phyloP scores from a whole-genome alignment of 106 monocot genomes.

The Allium cepa region DNA sequence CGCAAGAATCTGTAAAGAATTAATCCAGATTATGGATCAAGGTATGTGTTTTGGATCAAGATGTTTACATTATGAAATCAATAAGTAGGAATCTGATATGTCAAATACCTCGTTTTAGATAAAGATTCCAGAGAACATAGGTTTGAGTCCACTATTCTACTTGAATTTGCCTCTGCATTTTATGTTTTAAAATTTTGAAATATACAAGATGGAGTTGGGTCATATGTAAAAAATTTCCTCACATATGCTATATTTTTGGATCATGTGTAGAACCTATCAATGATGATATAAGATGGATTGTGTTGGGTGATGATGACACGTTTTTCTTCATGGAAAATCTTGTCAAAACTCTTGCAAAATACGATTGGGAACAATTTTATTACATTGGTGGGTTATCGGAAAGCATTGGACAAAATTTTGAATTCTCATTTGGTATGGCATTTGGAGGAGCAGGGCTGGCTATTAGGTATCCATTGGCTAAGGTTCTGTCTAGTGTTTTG shows the following conservation, averaged over 20 bases:
- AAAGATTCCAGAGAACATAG: not conserved
- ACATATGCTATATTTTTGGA: not conserved
- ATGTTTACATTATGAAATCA: not conserved
- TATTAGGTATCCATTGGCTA: conserved; percentile 71
- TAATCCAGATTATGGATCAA: conserved; percentile 17
- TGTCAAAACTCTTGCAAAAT: conserved; percentile 35
- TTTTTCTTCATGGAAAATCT: conserved; percentile 75
- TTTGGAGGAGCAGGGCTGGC: conserved; percentile 86
- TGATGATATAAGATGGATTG: conserved; percentile 53
- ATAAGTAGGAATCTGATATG: not conserved
- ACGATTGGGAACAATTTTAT: conserved; percentile 49
- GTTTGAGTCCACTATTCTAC: not conserved
- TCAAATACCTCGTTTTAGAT: not conserved
- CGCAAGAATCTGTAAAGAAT: conserved; percentile 44
- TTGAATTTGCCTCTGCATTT: not conserved
- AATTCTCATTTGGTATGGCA: conserved; percentile 70
- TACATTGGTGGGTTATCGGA: conserved; percentile 77
- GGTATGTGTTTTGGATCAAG: not conserved
- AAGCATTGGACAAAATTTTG: conserved; percentile 48
- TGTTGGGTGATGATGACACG: conserved; percentile 91
- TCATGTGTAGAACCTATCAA: conserved; percentile 2
- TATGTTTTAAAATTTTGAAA: not conserved
- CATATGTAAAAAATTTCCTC: not conserved
- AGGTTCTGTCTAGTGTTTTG: conserved; percentile 44
- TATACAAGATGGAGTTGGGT: not conserved